Evolutionary conservation across 768 basidiomycete species (phyloP).

Genomic region (Rhizopogon roseolus): DNA sequence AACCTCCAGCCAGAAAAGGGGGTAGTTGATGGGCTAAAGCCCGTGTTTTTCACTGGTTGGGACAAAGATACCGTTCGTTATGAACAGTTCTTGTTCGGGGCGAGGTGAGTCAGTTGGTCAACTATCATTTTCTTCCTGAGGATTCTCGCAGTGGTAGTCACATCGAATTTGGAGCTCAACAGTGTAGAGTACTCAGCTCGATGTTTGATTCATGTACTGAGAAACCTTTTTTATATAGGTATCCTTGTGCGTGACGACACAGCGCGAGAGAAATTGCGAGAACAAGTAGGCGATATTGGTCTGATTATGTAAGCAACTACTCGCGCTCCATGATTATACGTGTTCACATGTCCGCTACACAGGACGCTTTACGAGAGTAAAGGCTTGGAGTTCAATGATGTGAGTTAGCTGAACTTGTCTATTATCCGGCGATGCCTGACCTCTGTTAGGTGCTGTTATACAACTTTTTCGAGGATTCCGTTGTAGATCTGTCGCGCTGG

Average conservation of each 20-base stretch:
- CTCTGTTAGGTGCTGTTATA: conserved; percentile 57
- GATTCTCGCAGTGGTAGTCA: conserved; percentile 32
- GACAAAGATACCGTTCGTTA: conserved; percentile 37
- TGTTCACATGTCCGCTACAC: background rate
- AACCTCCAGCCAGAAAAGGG: conserved; percentile 50
- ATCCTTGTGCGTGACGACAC: conserved; percentile 64
- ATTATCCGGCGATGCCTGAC: background rate
- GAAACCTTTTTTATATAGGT: conserved; percentile 31
- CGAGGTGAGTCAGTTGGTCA: conserved; percentile 30
- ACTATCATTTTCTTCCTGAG: conserved; percentile 7
- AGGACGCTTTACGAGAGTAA: conserved; percentile 31
- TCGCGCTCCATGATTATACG: background rate
- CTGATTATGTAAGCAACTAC: conserved; percentile 45
- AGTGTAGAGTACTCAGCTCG: conserved; percentile 38
- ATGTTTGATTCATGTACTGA: background rate
- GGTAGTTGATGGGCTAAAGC: conserved; percentile 47
- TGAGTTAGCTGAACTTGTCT: background rate
- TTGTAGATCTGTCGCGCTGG: conserved; percentile 49
- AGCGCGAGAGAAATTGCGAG: conserved; percentile 41
- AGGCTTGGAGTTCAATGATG: conserved; percentile 22
- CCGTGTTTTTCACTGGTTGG: conserved; percentile 52
- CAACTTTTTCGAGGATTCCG: conserved; percentile 71
- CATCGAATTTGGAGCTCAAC: conserved; percentile 59
- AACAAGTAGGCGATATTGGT: conserved; percentile 54
- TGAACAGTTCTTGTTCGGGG: conserved; percentile 55